Evolutionary conservation across 768 basidiomycete species (phyloP).

Genomic region (Russula dissimulans): DNA sequence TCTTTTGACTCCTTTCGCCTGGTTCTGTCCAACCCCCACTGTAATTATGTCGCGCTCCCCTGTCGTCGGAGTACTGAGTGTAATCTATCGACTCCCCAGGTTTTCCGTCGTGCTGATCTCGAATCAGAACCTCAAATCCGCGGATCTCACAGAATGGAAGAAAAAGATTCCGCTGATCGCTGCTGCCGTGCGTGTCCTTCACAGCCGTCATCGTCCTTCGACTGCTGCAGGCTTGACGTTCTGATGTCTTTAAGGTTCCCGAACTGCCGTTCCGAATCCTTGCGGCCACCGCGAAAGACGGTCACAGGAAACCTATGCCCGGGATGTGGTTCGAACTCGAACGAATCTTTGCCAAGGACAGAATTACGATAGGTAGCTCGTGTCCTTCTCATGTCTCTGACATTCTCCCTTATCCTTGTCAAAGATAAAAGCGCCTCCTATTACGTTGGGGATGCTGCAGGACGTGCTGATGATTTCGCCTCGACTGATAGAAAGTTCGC

Average conservation of each 20-base stretch:
- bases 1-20: too few species aligned
- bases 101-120: conserved; percentile 69
- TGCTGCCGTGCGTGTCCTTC: conserved; percentile 36
- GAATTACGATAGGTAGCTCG: conserved; percentile 51
- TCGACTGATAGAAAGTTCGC: conserved; percentile 85
- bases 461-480: conserved; percentile 66
- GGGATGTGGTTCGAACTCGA: conserved; percentile 79
- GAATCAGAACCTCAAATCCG: conserved; percentile 58
- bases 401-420: background rate
- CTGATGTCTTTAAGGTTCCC: conserved; percentile 39
- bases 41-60: background rate
- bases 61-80: background rate
- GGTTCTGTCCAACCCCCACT: background rate
- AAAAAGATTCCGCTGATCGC: conserved; percentile 66
- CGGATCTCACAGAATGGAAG: conserved; percentile 56
- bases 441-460: conserved; percentile 88
- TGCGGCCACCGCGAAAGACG: conserved; percentile 67
- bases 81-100: conserved; percentile 28
- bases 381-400: background rate
- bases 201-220: background rate
- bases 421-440: conserved; percentile 59
- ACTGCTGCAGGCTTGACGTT: background rate
- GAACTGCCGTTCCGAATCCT: conserved; percentile 68
- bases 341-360: conserved; percentile 46
- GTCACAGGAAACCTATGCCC: conserved; percentile 76